phyloP scores from a whole-genome alignment of 1,284 basidiomycete species.

The Ustilago hordei region DNA sequence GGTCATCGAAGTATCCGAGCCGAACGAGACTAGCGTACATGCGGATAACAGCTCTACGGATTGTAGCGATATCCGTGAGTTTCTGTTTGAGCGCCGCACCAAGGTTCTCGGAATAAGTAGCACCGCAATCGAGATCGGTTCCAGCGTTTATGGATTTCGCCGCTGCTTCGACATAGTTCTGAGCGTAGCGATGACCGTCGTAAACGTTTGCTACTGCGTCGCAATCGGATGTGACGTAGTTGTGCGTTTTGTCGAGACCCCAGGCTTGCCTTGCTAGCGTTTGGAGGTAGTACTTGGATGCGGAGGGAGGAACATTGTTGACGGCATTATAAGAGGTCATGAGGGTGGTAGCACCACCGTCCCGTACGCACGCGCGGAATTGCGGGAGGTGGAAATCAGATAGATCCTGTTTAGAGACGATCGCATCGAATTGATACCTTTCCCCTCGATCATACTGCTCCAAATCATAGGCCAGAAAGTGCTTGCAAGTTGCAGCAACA shows the following conservation, averaged over 20 bases:
- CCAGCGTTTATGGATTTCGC: constrained; percentile 32
- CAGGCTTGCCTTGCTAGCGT: constrained; percentile 18
- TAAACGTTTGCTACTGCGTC: constrained; percentile 35
- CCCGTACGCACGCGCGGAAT: constrained; percentile 32
- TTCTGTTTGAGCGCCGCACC: constrained; percentile 15
- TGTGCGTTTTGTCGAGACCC: constrained; percentile 26
- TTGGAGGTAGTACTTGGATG: constrained; percentile 31
- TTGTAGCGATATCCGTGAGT: constrained; percentile 14
- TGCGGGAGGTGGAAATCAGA: constrained; percentile 34
- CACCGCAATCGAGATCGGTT: constrained; percentile 34
- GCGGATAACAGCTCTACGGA: constrained; percentile 12
- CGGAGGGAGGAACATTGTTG: constrained; percentile 28
- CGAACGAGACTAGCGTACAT: constrained; percentile 28
- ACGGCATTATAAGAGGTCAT: constrained; percentile 36
- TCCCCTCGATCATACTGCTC: constrained; percentile 24
- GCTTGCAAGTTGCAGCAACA: constrained; percentile 32
- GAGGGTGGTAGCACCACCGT: constrained; percentile 23
- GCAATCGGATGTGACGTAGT: constrained; percentile 37
- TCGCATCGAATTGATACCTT: constrained; percentile 31
- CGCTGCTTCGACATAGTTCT: constrained; percentile 23
- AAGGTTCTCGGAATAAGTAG: constrained; percentile 27
- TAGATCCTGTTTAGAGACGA: constrained; percentile 35
- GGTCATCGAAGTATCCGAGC: constrained; percentile 24
- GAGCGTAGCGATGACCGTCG: constrained; percentile 27
- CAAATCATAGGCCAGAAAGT: constrained; percentile 31